These are phyloP conservation scores for Gastroboletus turbinatus DNA, from an alignment of 1,284 basidiomycete genomes.

Conservation along the genomic window DNA sequence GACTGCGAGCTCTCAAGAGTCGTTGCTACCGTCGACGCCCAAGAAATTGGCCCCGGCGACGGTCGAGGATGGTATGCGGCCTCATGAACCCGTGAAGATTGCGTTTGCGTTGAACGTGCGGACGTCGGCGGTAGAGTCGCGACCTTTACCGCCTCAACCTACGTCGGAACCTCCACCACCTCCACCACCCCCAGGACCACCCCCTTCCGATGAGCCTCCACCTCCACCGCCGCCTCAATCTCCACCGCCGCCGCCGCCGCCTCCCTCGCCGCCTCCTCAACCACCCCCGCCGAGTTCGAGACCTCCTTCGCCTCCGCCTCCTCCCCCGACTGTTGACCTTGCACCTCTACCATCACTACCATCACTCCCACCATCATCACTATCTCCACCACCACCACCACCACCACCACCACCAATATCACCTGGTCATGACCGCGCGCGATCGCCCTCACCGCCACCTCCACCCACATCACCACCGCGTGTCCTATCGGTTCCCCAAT, in stretches of 20 bases:
- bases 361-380: conserved; percentile 12
- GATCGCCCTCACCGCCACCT: conserved; percentile 28
- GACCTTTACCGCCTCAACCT: conserved; percentile 30
- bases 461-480: conserved; percentile 24
- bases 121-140: conserved; percentile 26
- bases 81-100: conserved; percentile 34
- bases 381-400: conserved; percentile 15
- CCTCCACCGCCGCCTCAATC: conserved; percentile 27
- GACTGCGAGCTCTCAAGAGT: conserved; percentile 13
- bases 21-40: conserved; percentile 4
- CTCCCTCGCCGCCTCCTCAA: conserved; percentile 4
- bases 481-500: conserved; percentile 5
- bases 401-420: conserved; percentile 18
- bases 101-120: conserved; percentile 32
- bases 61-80: conserved; percentile 27
- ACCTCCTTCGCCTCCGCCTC: conserved; percentile 9
- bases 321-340: conserved; percentile 5
- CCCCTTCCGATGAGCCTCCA: conserved; percentile 23
- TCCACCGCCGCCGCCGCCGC: conserved; percentile 12
- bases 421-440: conserved; percentile 17
- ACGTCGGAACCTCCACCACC: conserved; percentile 32
- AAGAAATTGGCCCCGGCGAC: conserved; percentile 17
- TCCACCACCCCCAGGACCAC: conserved; percentile 30
- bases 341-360: conserved; percentile 24
- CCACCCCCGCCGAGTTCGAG: conserved; percentile 8